phyloP scores from a whole-genome alignment of 2,329 filamentous ascomycete genomes.

The Fusarium circinatum region DNA sequence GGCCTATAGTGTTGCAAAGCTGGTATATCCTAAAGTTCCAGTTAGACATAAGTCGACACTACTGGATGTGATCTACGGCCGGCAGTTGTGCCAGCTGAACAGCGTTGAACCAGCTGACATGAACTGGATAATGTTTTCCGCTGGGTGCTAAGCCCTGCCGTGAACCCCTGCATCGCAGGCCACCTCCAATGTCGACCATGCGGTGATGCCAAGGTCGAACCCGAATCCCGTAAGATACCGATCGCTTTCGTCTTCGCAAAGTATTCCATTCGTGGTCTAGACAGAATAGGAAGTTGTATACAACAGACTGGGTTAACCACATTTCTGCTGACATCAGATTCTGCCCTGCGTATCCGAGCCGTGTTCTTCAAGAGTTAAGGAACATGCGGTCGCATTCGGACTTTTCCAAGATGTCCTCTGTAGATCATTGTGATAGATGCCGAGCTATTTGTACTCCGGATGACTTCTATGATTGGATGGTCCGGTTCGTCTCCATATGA shows the following conservation, averaged over 20 bases:
- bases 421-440: background rate
- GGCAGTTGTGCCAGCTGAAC: background rate
- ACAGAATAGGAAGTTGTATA: too few relatives aligned
- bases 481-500: background rate
- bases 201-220: rapidly evolving
- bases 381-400: background rate
- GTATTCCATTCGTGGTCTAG: background rate
- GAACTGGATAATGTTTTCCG: background rate
- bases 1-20: rapidly evolving
- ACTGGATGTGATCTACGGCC: background rate
- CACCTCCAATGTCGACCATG: rapidly evolving
- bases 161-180: background rate
- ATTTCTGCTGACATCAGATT: background rate
- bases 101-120: too few relatives aligned
- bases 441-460: background rate
- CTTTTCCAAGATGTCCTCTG: background rate
- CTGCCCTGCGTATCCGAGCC: rapidly evolving
- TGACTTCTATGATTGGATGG: background rate
- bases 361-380: rapidly evolving
- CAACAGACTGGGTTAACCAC: background rate
- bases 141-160: background rate
- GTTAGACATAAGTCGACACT: rapidly evolving
- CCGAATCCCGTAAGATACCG: background rate
- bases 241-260: rapidly evolving
- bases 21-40: rapidly evolving